These are phyloP conservation scores for Penicillium mononematosum DNA, from an alignment of 495 filamentous ascomycete species.

Conservation along the genomic window DNA sequence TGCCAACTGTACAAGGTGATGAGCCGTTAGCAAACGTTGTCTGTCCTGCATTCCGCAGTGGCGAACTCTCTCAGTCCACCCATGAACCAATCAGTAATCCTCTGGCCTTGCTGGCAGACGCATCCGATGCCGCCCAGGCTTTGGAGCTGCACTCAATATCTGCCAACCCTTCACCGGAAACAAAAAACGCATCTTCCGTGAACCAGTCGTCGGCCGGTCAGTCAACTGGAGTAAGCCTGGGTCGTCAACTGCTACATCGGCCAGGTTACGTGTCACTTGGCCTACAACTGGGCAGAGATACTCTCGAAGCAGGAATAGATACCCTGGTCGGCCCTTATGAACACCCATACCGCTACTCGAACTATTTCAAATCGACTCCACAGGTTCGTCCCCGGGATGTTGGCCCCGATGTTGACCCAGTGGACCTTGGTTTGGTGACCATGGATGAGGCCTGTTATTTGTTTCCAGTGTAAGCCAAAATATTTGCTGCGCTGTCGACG, in stretches of 20 bases:
- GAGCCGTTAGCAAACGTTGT: background rate
- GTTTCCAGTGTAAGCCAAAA: slow-evolving; percentile 52
- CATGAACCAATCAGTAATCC: slow-evolving; percentile 29
- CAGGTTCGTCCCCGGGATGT: slow-evolving; percentile 36
- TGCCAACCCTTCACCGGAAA: background rate
- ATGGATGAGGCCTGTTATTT: slow-evolving; percentile 53
- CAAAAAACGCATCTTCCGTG: background rate
- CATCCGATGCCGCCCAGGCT: slow-evolving; percentile 24
- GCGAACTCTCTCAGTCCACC: background rate
- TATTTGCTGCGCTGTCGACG: background rate
- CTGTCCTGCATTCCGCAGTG: slow-evolving; percentile 1
- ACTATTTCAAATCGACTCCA: slow-evolving; percentile 22
- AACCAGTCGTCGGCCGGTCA: background rate
- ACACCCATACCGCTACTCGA: slow-evolving; percentile 9
- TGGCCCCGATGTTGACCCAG: slow-evolving; percentile 59
- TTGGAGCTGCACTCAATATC: slow-evolving; percentile 6
- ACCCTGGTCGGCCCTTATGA: slow-evolving; percentile 8
- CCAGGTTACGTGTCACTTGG: slow-evolving; percentile 27
- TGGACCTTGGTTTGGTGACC: slow-evolving; percentile 60
- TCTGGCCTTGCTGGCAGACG: slow-evolving; percentile 26
- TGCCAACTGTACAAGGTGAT: background rate
- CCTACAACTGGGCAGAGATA: slow-evolving; percentile 17
- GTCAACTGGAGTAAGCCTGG: background rate
- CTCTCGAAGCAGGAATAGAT: slow-evolving; percentile 20
- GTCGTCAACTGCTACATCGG: slow-evolving; percentile 16